These are phyloP conservation scores for Epichloe aotearoae DNA, from an alignment of 2,329 filamentous ascomycete species.

Conservation along the genomic window DNA sequence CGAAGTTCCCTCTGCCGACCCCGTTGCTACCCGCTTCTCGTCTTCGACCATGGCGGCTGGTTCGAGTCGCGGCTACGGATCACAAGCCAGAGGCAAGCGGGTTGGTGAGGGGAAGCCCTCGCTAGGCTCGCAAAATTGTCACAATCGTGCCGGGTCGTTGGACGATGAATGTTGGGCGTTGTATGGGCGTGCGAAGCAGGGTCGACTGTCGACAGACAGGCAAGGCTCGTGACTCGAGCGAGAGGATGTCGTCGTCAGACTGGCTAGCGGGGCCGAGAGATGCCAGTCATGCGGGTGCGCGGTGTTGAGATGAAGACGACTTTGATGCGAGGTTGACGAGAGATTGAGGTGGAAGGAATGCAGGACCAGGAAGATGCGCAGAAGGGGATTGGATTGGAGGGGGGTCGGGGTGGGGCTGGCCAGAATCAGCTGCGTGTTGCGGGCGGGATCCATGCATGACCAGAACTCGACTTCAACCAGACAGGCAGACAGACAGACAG, in stretches of 20 bases:
- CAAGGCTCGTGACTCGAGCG: background rate
- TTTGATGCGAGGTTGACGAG: background rate
- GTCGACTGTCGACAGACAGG: background rate
- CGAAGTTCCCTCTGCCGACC: slow-evolving; percentile 9
- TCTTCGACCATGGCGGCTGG: slow-evolving; percentile 16
- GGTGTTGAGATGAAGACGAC: background rate
- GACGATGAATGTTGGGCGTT: background rate
- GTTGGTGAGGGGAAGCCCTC: slow-evolving; percentile 7
- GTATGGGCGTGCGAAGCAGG: too few relatives aligned
- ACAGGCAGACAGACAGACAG: too few relatives aligned
- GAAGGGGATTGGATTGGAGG: background rate
- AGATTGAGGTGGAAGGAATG: too few relatives aligned
- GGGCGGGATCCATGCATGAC: too few relatives aligned
- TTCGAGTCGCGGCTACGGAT: background rate
- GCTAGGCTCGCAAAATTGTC: slow-evolving; percentile 4
- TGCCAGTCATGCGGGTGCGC: background rate
- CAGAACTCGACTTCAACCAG: too few relatives aligned
- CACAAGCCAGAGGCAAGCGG: background rate
- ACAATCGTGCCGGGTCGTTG: slow-evolving; percentile 8
- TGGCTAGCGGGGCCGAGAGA: background rate
- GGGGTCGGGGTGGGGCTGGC: background rate
- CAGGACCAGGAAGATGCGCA: background rate
- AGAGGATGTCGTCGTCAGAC: background rate
- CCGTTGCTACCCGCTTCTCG: slow-evolving; percentile 15
- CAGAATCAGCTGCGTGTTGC: background rate